Base-by-base conservation (phyloP, 805 yeast species). In the Metschnikowia koreensis region DNA sequence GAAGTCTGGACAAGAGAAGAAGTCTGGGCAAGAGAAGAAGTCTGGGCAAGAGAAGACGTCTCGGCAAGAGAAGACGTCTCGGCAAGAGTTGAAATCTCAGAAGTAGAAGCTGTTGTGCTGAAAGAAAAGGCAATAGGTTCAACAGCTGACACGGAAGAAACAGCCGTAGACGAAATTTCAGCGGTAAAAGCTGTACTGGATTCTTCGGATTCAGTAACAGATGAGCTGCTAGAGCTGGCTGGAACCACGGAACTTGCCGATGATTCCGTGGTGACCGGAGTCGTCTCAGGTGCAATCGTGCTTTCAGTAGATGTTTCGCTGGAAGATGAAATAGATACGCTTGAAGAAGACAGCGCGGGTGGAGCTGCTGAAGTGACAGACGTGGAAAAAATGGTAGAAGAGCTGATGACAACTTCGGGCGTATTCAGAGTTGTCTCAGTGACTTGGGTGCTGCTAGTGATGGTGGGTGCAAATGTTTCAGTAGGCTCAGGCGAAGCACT, bases 401-500 rank as follows among this genome's bases (percentile, higher is more conserved):
- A 12, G 15, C 16, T 12, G 44, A 27, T 1, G 44, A 41, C n/a
- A 31, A 26, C 27, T 5, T 13, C 27, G 1, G 43, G n/a, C n/a
- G 48, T 17, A 5, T 16, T 34, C 11, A 33, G 15, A 13, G 39
- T 6, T n/a, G 46, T 33, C 37, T 26, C 42, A 13, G 37, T 7
- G 36, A 46, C 22, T 22, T 22, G 27, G 15, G 52, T 11, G 28
- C 26, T 6, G 27, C 15, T 29, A 11, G 40, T 40, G 3, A 29
- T 15, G 1, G 43, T 2, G 15, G 51, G 15, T 10, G 27, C 38
- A 16, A 22, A 22, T 22, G 39, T 15, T 2, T 39, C 36, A 26
- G 49, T 26, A 26, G 56, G 37, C 16, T 36, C 47, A 1, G 55
- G 41, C n/a, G 48, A 17, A 13, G 53, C 40, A 16, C 40, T 33